Evolutionary conservation across 495 filamentous ascomycete species (phyloP), one percentile per base, ranked within the genome.

Genomic region (Penicillium lividum): DNA sequence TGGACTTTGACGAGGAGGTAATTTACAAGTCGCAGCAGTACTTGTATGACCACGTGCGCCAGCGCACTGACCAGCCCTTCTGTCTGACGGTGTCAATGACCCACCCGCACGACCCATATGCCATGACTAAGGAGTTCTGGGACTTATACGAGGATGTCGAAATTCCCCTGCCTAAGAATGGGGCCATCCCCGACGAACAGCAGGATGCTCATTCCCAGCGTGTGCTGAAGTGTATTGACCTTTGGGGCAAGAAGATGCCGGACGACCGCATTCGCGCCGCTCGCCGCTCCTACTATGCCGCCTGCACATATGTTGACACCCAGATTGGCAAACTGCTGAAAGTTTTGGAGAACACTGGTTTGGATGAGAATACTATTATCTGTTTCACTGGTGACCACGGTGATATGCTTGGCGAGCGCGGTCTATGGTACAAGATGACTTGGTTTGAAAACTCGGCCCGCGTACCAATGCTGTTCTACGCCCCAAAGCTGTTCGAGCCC

Each of bases 1-100:
- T 96, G n/a, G 91, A 96, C 66, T 96, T 90, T 61, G 91, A 96
- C 63, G 90, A 94, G 74, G 91, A 96, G 71, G 90, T 94, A 63
- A 91, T 94, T 81, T 91, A 91, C 73, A 87, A 85, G 74, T 84
- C 87, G 7, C 86, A 81, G 34, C 90, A 93, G 71, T 96, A 90
- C 67, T 76, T 96, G 36, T 93, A 89, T 70, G 87, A 93, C 73
- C 83, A 91, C 59, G 89, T 91, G 22, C 86, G 91, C 4, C 81
- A 89, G 60, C 83, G 83, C 4, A 79, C 74, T 49, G 78, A 79
- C 33, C 84, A 90, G 29, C 91, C 91, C 8, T 96, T 95, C 73
- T 91, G 87, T 65, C 72, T 96, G 79, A 96, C 91, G 28, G 87
- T 96, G 7, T 95, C 91, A 16, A 84, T 96, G 59, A 96, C 91